These are phyloP conservation scores for Annulohypoxylon bovei DNA, from an alignment of 495 filamentous ascomycete species.

Conservation along the genomic window DNA sequence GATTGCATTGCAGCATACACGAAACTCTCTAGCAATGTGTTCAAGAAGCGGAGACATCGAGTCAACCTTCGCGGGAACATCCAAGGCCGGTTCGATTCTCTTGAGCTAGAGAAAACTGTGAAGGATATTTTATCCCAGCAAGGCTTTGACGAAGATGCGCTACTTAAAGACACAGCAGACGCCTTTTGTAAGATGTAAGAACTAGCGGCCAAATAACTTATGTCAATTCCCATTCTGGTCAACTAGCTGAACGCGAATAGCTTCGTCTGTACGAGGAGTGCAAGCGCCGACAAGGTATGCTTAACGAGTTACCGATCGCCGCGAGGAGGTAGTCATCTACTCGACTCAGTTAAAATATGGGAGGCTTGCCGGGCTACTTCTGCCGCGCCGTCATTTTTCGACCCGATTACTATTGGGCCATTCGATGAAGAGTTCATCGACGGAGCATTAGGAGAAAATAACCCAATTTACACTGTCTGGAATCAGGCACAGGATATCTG, in stretches of 20 bases:
- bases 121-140: not conserved
- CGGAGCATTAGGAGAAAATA: not conserved
- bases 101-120: not conserved
- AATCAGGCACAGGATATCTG: not conserved
- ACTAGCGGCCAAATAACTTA: not conserved
- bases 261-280: not conserved
- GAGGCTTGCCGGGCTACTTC: constrained; percentile 10
- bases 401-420: not conserved
- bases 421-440: not conserved
- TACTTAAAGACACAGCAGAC: not conserved
- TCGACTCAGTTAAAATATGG: not conserved
- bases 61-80: not conserved
- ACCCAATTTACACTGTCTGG: not conserved
- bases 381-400: constrained; percentile 4
- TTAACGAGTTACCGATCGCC: not conserved
- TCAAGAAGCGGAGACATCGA: not conserved
- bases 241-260: not conserved
- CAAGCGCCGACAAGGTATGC: not conserved
- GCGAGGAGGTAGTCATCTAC: constrained; percentile 1
- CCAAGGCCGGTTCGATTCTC: not conserved
- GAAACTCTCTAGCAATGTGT: not conserved
- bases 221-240: no score
- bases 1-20: not conserved
- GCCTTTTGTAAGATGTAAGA: not conserved
- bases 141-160: not conserved